Base-by-base conservation (phyloP, 345 rosid genomes). In the Rhizophora mangle region DNA sequence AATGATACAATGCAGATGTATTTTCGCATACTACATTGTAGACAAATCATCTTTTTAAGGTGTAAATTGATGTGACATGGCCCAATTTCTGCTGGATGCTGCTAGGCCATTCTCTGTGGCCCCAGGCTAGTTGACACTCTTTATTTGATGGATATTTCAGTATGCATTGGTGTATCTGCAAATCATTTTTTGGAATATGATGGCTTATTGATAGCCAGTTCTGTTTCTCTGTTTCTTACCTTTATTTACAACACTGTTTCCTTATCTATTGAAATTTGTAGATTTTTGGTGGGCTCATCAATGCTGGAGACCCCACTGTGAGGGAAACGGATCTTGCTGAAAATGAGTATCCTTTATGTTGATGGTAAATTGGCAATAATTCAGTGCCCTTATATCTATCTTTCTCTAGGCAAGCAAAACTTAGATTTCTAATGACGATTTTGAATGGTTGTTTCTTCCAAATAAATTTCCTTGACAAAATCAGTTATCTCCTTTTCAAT, bases 251-350 rank as follows among this genome's bases (percentile, higher is more conserved):
- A 65, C 27, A 57, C 19, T 64, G 31, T 72, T 62, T 63, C 29
- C 43, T 47, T 37, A 32, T 59, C 60, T 62, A 22, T 63, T 19
- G 15, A 22, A 53, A 37, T 22, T 52, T 67, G 63, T 68, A 95
- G 99, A 59, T 95, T 69, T 92, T 95, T 78, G 99, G 99, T 2
- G 98, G 98, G 57, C 79, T 95, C 58, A 96, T 92, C 64, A 86
- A 88, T 84, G 96, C 92, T 72, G 99, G 98, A 78, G 90, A 95
- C 75, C 43, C 86, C 43, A 59, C 80, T 53, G 75, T 95, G 76
- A 81, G 76, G 26, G 77, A 72, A 63, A 92, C 96, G 26, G 92
- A 81, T 61, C 60, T 95, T 77, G 83, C 81, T 68, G 92, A 84
- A 31, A 57, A 83, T 22, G 93, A 95, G 99, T 92, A 95, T 92